These are phyloP conservation scores for Pestalotiopsis sp. DNA, from an alignment of 2,329 filamentous ascomycete genomes.

Conservation along the genomic window DNA sequence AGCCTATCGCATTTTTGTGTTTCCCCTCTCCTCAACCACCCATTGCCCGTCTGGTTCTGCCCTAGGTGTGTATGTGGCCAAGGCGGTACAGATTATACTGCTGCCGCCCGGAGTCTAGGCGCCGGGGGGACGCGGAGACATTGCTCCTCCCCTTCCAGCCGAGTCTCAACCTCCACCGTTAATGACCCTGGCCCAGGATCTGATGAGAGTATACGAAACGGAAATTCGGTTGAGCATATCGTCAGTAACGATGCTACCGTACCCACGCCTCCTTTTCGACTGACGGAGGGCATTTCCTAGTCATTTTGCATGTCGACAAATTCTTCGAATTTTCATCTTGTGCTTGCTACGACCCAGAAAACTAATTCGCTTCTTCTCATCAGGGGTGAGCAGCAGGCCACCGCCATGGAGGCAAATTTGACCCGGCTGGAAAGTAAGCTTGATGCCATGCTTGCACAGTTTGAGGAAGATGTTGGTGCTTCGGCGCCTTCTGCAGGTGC, in stretches of 20 bases:
- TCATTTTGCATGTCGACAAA: too few relatives aligned
- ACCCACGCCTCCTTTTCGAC: background rate
- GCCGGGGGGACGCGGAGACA: background rate
- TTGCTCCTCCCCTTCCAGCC: too few relatives aligned
- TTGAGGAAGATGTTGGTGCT: slow-evolving; percentile 20
- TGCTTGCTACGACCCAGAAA: background rate
- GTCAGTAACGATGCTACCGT: background rate
- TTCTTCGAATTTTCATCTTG: too few relatives aligned
- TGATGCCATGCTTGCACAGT: slow-evolving; percentile 30
- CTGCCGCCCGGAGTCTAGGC: background rate
- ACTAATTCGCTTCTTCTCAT: background rate
- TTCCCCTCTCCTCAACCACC: background rate
- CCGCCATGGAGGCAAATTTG: slow-evolving; percentile 31
- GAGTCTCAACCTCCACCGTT: too few relatives aligned
- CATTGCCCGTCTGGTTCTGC: background rate
- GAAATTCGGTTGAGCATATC: background rate
- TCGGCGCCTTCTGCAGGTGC: background rate
- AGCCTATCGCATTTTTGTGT: background rate
- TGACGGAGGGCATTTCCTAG: too few relatives aligned
- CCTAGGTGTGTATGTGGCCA: background rate
- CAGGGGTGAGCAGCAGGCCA: slow-evolving; percentile 33
- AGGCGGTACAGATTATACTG: background rate
- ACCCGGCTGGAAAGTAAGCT: slow-evolving; percentile 31
- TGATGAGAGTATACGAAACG: background rate
- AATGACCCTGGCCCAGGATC: too few relatives aligned